phyloP scores from a whole-genome alignment of 768 basidiomycete genomes.

The Russula compacta region DNA sequence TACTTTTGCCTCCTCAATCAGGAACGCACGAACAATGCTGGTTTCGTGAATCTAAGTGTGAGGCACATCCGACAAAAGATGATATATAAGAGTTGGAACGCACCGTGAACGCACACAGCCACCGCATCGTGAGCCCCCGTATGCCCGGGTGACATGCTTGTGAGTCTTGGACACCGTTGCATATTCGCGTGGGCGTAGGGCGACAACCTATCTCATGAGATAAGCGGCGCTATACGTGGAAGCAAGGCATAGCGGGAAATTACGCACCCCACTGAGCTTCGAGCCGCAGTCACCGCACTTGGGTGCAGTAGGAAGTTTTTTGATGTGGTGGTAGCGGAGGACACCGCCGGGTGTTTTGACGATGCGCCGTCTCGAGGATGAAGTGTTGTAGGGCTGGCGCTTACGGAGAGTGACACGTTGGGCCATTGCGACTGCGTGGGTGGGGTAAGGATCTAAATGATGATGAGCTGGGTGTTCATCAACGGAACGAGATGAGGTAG shows the following conservation, averaged over 20 bases:
- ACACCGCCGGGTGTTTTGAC: conserved; percentile 98
- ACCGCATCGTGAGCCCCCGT: conserved; percentile 96
- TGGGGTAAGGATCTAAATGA: neutral
- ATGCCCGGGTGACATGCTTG: conserved; percentile 94
- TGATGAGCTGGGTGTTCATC: neutral
- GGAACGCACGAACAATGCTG: conserved; percentile 96
- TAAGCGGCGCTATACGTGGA: neutral
- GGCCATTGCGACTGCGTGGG: conserved; percentile 54
- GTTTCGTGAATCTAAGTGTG: neutral
- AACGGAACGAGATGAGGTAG: too few relatives aligned
- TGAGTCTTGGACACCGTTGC: conserved; percentile 93
- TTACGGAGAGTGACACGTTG: conserved; percentile 99
- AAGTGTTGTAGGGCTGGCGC: conserved; percentile 96
- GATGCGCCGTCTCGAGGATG: conserved; percentile 88
- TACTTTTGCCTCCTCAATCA: conserved; percentile 99
- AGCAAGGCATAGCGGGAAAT: neutral
- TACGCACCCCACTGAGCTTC: conserved; percentile 85
- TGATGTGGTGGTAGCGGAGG: conserved; percentile 95
- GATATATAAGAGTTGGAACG: conserved; percentile 18
- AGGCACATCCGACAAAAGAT: conserved; percentile 6
- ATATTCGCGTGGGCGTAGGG: conserved; percentile 92
- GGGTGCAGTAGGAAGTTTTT: conserved; percentile 84
- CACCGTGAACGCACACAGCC: conserved; percentile 93
- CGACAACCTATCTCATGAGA: conserved; percentile 57
- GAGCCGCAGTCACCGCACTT: conserved; percentile 99